Evolutionary conservation across 331 rosid species (phyloP), one percentile per base, ranked within the genome.

Genomic region (Saraca asoca): DNA sequence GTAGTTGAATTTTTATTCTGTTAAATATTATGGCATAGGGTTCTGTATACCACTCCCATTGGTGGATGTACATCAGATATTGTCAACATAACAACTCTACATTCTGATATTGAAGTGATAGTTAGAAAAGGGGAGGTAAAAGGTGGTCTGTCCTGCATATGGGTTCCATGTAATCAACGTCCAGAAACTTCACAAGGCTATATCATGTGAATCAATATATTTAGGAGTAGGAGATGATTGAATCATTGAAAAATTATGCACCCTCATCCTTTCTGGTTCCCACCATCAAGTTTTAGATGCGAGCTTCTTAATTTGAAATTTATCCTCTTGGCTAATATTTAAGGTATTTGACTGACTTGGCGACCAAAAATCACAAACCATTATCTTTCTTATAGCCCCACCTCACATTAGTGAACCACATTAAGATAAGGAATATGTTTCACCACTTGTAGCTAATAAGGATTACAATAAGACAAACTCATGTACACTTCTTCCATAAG

Each of bases 31-130:
- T 41, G 17, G 52, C 17, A 54, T 16, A 39, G 42, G 66, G 24
- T 31, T 64, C 44, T 75, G 68, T 63, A 48, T 12, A 74, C 63
- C 75, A 61, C 70, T 68, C 38, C 19, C 19, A 59, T 17, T 63
- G 51, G 72, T 64, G 68, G 69, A 70, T 56, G 62, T 60, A 66
- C 60, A 66, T 46, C 13, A 42, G 54, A 71, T 64, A 71, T 65
- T 64, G 52, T 70, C 31, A 58, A 68, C 19, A 51, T 37, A 24
- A 24, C 31, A 24, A 24, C 31, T 1, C 31, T 68, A 49, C 53
- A 68, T 68, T 78, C 70, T 71, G 16, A 58, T 57, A 54, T 65
- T 79, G 73, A 74, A 64, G 48, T 68, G 70, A 81, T 60, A 54
- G 82, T 18, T 68, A 57, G 73, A 66, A 68, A 76, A 58, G 78